Evolutionary conservation across 768 basidiomycete species (phyloP), one percentile per base, ranked within the genome.

Genomic region (Cystoderma amianthinum): DNA sequence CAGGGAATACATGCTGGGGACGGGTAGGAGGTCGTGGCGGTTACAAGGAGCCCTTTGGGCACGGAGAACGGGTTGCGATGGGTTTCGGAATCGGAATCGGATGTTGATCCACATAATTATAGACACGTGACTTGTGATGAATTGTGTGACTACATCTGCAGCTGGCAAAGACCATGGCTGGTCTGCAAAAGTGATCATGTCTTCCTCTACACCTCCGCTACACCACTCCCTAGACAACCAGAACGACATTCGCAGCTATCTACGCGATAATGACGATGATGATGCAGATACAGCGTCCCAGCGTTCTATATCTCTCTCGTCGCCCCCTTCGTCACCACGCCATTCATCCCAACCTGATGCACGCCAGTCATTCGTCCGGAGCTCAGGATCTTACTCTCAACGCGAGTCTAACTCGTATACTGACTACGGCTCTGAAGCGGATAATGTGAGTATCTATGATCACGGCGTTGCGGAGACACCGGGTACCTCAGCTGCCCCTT

Each of bases 251-350:
- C 62, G 52, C 44, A 50, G 49, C 38, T 51, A 62, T 32, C 48
- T 57, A 13, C 60, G 61, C 40, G 62, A 65, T 20, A 50, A 60
- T 12, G 60, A 61, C 44, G 72, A 72, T 42, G 69, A 66, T 43
- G 84, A 84, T 48, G 78, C 71, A 43, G 87, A 89, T 53, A 87
- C 84, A 3, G 85, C 87, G 12, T 87, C 85, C 6, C 82, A 85
- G 52, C 77, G 72, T 30, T 89, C 87, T 1, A 83, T 89, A 38
- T 74, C 85, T 17, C 76, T 89, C 32, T 80, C 78, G 21, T 85
- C 85, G 2, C 73, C 82, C 2, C 58, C 76, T 11, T 57, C 44
- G 36, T 86, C 85, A 5, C 72, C 72, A 4, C 64, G 72, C 32
- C 62, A 66, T 39, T 65, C 63, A 13, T 9, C n/a, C 37, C 18